These are phyloP conservation scores for Fusarium pseudograminearum DNA, from an alignment of 2,329 filamentous ascomycete species.

Conservation along the genomic window DNA sequence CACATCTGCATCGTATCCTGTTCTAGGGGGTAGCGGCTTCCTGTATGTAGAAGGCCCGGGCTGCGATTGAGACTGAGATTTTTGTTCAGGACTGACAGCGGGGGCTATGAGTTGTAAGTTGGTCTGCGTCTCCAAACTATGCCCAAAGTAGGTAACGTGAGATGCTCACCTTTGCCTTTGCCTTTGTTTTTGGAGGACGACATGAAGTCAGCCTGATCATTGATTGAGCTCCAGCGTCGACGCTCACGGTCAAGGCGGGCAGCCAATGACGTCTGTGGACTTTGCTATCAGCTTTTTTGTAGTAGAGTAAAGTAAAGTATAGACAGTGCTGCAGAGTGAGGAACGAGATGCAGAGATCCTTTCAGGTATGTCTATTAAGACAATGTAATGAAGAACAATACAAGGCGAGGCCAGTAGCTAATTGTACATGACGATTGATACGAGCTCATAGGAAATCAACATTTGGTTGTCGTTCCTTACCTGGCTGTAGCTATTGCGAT, in stretches of 20 bases:
- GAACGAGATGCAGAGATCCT: background rate
- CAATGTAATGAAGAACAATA: background rate
- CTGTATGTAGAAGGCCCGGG: slow-evolving; percentile 4
- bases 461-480: slow-evolving; percentile 17
- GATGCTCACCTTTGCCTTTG: slow-evolving; percentile 33
- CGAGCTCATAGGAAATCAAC: background rate
- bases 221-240: slow-evolving; percentile 24
- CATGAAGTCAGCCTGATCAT: slow-evolving; percentile 34
- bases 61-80: background rate
- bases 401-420: background rate
- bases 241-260: slow-evolving; percentile 24
- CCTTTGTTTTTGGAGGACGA: slow-evolving; percentile 11
- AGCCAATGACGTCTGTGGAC: slow-evolving; percentile 32
- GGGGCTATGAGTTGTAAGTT: slow-evolving; percentile 38
- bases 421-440: slow-evolving; percentile 4
- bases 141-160: background rate
- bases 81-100: slow-evolving; percentile 21
- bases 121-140: background rate
- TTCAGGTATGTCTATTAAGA: background rate
- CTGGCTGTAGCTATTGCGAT: slow-evolving; percentile 16
- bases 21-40: slow-evolving; percentile 5
- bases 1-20: slow-evolving; percentile 32
- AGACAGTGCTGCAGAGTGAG: background rate
- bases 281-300: slow-evolving; percentile 21
- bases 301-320: background rate